A percentile compares a stretch with the other conserved stretches of the same genome.
phyloP scores from a whole-genome alignment of 345 rosid genomes.

The Camelina laxa region DNA sequence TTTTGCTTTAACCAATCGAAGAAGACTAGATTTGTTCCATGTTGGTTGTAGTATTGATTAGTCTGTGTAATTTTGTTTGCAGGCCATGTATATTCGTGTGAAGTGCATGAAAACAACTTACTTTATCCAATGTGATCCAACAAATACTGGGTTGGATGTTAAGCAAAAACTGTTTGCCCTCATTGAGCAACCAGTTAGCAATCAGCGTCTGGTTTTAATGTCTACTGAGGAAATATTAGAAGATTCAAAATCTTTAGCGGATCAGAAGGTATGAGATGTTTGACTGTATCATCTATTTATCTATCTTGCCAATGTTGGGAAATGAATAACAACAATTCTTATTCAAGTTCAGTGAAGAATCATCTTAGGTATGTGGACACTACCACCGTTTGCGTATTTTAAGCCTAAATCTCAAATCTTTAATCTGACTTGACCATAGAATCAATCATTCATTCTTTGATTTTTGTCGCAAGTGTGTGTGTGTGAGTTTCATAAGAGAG shows the following conservation, averaged over 20 bases:
- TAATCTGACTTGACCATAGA: too few relatives aligned
- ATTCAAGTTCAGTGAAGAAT: not conserved
- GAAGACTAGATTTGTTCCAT: not conserved
- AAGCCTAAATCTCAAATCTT: too few relatives aligned
- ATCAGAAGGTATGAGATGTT: slow-evolving; percentile 62
- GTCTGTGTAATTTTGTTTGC: slow-evolving; percentile 28
- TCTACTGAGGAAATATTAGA: slow-evolving; percentile 65
- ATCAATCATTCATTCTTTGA: too few relatives aligned
- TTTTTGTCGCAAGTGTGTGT: too few relatives aligned
- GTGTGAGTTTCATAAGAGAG: too few relatives aligned
- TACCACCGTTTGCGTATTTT: not conserved
- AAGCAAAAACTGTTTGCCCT: slow-evolving; percentile 75
- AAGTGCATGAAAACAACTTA: slow-evolving; percentile 84
- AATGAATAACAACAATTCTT: not conserved
- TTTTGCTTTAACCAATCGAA: too few relatives aligned
- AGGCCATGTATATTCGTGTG: slow-evolving; percentile 96
- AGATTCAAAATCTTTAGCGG: slow-evolving; percentile 82
- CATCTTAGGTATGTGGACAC: not conserved
- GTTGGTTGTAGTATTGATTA: slow-evolving; percentile 19
- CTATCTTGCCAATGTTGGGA: not conserved
- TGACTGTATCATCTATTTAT: not conserved
- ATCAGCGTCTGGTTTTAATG: slow-evolving; percentile 73
- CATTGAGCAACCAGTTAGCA: slow-evolving; percentile 65
- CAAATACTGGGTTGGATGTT: slow-evolving; percentile 70
- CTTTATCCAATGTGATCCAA: slow-evolving; percentile 87